Evolutionary conservation across 208 protist genomes (phyloP).

Genomic region (Trypanosoma avium): DNA sequence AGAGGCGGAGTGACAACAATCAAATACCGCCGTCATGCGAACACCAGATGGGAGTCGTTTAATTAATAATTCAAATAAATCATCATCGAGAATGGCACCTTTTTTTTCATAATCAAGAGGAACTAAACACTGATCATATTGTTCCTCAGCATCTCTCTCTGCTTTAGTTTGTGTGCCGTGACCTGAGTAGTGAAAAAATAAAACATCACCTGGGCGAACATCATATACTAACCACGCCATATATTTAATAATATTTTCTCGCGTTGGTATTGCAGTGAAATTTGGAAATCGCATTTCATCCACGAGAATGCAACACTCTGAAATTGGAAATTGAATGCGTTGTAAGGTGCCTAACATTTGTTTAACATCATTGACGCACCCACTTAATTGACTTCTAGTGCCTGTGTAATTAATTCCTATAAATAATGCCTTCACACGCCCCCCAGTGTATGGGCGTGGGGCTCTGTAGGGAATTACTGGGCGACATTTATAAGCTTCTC

Average conservation of each 20-base stretch:
- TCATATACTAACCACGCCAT: slow-evolving; percentile 84
- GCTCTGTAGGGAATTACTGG: slow-evolving; percentile 73
- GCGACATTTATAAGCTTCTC: slow-evolving; percentile 43
- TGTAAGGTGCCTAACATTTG: slow-evolving; percentile 81
- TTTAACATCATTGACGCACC: slow-evolving; percentile 88
- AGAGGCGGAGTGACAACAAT: slow-evolving; percentile 93
- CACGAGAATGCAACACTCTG: slow-evolving; percentile 83
- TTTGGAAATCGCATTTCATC: slow-evolving; percentile 78
- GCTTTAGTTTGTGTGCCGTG: slow-evolving; percentile 77
- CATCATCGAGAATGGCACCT: slow-evolving; percentile 89
- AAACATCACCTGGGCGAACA: slow-evolving; percentile 78
- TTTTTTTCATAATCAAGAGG: slow-evolving; percentile 70
- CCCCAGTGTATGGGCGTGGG: slow-evolving; percentile 72
- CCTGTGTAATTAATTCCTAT: slow-evolving; percentile 93
- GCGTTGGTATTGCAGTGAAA: slow-evolving; percentile 73
- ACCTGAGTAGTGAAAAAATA: slow-evolving; percentile 92
- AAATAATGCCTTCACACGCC: slow-evolving; percentile 85
- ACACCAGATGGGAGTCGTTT: slow-evolving; percentile 67
- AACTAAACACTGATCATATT: slow-evolving; percentile 83
- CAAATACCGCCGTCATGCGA: slow-evolving; percentile 91
- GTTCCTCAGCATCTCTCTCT: slow-evolving; percentile 52
- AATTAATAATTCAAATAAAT: slow-evolving; percentile 83
- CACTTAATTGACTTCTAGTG: slow-evolving; percentile 50
- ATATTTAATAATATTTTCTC: slow-evolving; percentile 81
- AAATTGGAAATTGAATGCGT: slow-evolving; percentile 78